Evolutionary conservation across 495 filamentous ascomycete genomes (phyloP).

Genomic region (Darksidea phi): DNA sequence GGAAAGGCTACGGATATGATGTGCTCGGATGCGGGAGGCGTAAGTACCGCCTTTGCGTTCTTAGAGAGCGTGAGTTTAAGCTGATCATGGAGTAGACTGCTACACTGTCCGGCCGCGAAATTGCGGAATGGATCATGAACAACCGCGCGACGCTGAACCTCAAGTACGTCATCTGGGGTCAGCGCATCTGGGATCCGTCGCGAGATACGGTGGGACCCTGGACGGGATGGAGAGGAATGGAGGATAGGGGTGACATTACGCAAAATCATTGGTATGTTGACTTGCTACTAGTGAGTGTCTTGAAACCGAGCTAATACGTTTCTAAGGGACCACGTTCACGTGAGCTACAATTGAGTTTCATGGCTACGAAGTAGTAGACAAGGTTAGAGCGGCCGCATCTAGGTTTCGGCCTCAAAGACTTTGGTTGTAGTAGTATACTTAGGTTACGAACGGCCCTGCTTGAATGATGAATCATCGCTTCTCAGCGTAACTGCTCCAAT

Average conservation of each 20-base stretch:
- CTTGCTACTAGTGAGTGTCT: neutral
- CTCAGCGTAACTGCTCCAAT: too few species aligned
- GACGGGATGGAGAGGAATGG: conserved; percentile 46
- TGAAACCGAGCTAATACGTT: neutral
- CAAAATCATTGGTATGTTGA: conserved; percentile 44
- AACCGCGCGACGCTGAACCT: conserved; percentile 43
- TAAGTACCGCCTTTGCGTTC: too few species aligned
- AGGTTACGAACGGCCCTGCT: too few species aligned
- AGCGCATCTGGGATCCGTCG: conserved; percentile 47
- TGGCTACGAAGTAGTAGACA: neutral
- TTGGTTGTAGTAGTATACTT: too few species aligned
- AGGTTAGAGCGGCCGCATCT: too few species aligned
- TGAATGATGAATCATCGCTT: too few species aligned
- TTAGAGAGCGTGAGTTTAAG: too few species aligned
- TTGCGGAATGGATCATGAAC: conserved; percentile 52
- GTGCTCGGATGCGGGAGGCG: conserved; percentile 44
- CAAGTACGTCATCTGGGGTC: conserved; percentile 53
- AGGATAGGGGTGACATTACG: conserved; percentile 40
- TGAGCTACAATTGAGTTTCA: conserved; percentile 1
- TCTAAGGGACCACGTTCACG: conserved; percentile 10
- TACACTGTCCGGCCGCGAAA: conserved; percentile 36
- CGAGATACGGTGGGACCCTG: conserved; percentile 42
- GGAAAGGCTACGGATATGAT: conserved; percentile 49
- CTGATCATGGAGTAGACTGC: conserved; percentile 24
- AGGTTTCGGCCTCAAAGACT: too few species aligned